Percentiles rank a stretch among this genome's conserved stretches.
These are phyloP conservation scores for Bipolaris oryzae DNA, from an alignment of 2,329 filamentous ascomycete species.

Conservation along the genomic window DNA sequence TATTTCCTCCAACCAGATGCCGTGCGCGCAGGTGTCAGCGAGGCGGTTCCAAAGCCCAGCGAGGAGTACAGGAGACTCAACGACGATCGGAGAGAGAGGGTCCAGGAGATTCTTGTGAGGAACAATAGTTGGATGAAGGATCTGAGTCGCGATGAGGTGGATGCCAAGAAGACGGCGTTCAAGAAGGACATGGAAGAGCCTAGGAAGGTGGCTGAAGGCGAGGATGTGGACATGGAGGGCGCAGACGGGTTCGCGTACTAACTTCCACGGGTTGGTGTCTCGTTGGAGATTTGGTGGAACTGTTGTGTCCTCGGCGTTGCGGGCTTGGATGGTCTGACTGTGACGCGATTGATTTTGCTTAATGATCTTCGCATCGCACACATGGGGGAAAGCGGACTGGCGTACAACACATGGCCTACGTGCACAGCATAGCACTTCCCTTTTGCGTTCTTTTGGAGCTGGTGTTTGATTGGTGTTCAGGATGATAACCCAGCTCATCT, in stretches of 20 bases:
- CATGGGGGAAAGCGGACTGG: background rate
- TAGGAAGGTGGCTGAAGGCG: constrained; percentile 23
- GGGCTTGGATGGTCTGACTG: constrained; percentile 9
- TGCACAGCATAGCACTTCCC: constrained; percentile 2
- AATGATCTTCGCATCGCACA: constrained; percentile 5
- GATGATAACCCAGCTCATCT: constrained; percentile 11
- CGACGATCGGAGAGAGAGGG: constrained; percentile 43
- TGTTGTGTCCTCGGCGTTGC: constrained; percentile 8
- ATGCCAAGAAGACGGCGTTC: constrained; percentile 49
- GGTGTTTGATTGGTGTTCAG: constrained; percentile 10
- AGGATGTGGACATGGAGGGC: constrained; percentile 45
- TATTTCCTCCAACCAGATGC: constrained; percentile 49
- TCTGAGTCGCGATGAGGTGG: constrained; percentile 54
- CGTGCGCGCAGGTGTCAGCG: constrained; percentile 43
- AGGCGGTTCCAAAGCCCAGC: constrained; percentile 42
- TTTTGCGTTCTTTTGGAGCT: background rate
- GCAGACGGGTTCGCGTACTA: constrained; percentile 20
- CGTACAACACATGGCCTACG: constrained; percentile 9
- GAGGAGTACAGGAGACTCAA: constrained; percentile 40
- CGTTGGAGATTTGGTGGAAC: background rate
- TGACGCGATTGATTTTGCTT: constrained; percentile 4
- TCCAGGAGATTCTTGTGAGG: constrained; percentile 51
- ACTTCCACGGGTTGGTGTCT: background rate
- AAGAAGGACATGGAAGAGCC: constrained; percentile 40
- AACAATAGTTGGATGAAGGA: constrained; percentile 57